Percentiles rank a stretch among this genome's conserved stretches.
Conservation (phyloP, 2,329 filamentous ascomycete species). For the Periglandula ipomoeae region DNA sequence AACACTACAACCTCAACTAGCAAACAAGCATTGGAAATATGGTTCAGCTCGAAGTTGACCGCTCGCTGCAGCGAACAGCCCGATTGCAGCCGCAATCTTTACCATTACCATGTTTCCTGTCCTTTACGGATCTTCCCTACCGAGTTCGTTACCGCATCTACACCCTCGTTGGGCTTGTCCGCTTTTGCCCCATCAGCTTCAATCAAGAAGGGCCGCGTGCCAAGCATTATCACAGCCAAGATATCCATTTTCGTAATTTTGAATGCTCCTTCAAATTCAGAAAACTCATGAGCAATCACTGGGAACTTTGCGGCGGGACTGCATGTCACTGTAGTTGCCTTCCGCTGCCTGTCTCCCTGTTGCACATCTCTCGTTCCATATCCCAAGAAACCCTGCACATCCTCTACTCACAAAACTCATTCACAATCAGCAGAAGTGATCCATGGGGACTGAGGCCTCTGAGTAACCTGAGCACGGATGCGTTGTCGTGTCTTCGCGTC, state of each 20-base stretch:
- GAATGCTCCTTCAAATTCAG: background rate
- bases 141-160: background rate
- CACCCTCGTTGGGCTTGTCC: background rate
- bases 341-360: background rate
- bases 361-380: background rate
- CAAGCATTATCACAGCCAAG: background rate
- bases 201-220: background rate
- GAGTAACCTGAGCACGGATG: background rate
- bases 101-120: background rate
- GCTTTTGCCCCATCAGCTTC: background rate
- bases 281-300: background rate
- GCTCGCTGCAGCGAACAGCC: background rate
- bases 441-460: background rate
- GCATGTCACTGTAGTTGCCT: background rate
- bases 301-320: background rate
- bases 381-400: background rate
- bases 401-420: background rate
- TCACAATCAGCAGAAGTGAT: background rate
- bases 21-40: background rate
- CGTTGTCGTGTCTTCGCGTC: background rate
- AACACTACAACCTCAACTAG: too few species aligned
- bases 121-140: background rate
- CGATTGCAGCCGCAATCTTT: background rate
- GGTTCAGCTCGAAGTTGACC: background rate
- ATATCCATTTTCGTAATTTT: background rate